Evolutionary conservation across 805 yeast species (phyloP).

Genomic region (Jamesozyma spencerorum): DNA sequence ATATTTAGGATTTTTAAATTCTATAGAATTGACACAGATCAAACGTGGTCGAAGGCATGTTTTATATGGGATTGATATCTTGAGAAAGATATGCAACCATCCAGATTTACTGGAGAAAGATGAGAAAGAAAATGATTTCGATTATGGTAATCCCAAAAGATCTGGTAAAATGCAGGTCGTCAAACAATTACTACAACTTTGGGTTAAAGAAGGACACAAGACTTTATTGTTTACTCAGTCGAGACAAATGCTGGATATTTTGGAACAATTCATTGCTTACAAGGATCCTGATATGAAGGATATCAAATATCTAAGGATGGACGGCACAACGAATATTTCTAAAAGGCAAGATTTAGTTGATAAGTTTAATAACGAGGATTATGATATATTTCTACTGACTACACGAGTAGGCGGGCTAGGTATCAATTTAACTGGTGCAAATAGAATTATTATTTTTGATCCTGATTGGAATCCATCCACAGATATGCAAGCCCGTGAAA

Average conservation of each 20-base stretch:
- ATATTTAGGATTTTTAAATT: constrained; percentile 64
- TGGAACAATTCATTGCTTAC: constrained; percentile 54
- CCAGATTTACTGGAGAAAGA: constrained; percentile 67
- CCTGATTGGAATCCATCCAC: constrained; percentile 99
- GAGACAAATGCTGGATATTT: constrained; percentile 82
- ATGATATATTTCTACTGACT: constrained; percentile 68
- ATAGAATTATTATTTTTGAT: constrained; percentile 84
- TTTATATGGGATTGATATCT: constrained; percentile 78
- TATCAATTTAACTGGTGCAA: constrained; percentile 89
- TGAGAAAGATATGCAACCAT: constrained; percentile 91
- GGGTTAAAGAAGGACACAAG: constrained; percentile 72
- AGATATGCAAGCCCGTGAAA: constrained; percentile 89
- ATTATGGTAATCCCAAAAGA: constrained; percentile 48
- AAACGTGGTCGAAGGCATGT: constrained; percentile 71
- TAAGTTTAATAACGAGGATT: constrained; percentile 54
- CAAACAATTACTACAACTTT: constrained; percentile 58
- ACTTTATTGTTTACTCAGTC: constrained; percentile 87
- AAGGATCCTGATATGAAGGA: constrained; percentile 29
- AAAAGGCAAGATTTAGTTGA: constrained; percentile 75
- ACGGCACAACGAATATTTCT: constrained; percentile 80
- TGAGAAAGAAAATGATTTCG: constrained; percentile 21
- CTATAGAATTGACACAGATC: constrained; percentile 67
- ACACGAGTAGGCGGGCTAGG: constrained; percentile 97
- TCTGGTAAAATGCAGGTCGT: constrained; percentile 92
- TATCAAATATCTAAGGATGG: constrained; percentile 72